Conservation (phyloP, 495 filamentous ascomycete genomes). For the Annulohypoxylon stygium region DNA sequence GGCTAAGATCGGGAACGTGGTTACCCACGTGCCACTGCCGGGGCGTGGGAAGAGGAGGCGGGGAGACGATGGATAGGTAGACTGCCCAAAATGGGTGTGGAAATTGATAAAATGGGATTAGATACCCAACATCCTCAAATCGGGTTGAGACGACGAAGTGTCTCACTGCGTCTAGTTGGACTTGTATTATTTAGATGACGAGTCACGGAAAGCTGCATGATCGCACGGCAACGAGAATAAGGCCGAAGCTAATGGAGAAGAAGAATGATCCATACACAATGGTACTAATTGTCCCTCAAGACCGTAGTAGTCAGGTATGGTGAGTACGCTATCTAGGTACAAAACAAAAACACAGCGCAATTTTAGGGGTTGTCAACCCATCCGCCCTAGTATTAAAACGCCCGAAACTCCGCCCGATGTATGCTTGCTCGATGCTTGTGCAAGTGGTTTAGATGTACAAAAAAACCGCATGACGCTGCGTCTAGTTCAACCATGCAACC, state of each 20-base stretch:
- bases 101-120: too few species aligned
- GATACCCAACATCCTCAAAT: too few species aligned
- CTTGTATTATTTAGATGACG: neutral
- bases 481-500: slow-evolving; percentile 12
- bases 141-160: neutral
- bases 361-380: neutral
- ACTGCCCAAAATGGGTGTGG: neutral
- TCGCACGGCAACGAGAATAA: neutral
- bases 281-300: neutral
- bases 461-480: slow-evolving; percentile 14
- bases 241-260: neutral
- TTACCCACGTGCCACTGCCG: slow-evolving; percentile 67
- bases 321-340: neutral
- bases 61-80: neutral
- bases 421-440: slow-evolving; percentile 32
- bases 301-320: neutral
- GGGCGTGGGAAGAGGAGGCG: slow-evolving; percentile 36
- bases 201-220: neutral
- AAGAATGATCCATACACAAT: slow-evolving; percentile 9
- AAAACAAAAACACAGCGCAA: neutral
- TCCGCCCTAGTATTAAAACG: slow-evolving; percentile 20
- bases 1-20: slow-evolving; percentile 81
- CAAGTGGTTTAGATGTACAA: slow-evolving; percentile 27
- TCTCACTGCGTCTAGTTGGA: neutral
- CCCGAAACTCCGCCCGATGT: slow-evolving; percentile 38